Base-by-base conservation (phyloP, 768 basidiomycete genomes). In the Tephrocybe sp. region DNA sequence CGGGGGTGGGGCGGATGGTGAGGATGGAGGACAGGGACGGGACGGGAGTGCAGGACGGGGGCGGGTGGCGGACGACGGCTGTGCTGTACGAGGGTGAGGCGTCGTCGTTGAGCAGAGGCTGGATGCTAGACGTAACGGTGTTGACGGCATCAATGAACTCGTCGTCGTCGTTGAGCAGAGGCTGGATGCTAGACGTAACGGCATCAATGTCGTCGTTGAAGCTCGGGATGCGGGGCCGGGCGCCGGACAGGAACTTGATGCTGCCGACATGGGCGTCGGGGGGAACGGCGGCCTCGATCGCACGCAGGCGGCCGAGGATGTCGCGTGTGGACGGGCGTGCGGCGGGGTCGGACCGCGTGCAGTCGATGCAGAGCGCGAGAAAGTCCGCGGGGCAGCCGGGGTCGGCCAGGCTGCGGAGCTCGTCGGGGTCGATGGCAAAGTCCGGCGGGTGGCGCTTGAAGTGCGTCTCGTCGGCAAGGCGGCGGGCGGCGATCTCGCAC, bases 401-500 rank as follows among this genome's bases (percentile, higher is more conserved):
- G 50, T 78, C 86, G 5, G 86, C 88, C 17, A 82, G 74, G 30
- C 68, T 69, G 44, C 74, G 78, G 15, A 97, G 80, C 67, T 99
- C 94, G 0, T 76, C 80, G 0, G 69, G 55, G 57, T 96, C 91
- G 48, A 98, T 79, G 1, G 79, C 83, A 72, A 94, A 98, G 0
- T 73, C 68, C 0, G 96, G 95, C 0, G 92, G 81, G 3, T 76
- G 72, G 3, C 96, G 85, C 69, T 92, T 86, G 67, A 88, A 86
- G 54, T 82, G 75, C 40, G 77, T 67, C 52, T 92, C 89, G 58
- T 96, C 92, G 0, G 95, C 95, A n/a, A 98, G 78, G 38, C 73
- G 80, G 18, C 94, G 79, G 2, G 90, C 80, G 0, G 87, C 77
- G 62, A 99, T 93, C 71, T 99, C 96, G 61, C 91, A 91, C 63